Conservation (phyloP, 106 monocot genomes). For the Triglochin maritima region DNA sequence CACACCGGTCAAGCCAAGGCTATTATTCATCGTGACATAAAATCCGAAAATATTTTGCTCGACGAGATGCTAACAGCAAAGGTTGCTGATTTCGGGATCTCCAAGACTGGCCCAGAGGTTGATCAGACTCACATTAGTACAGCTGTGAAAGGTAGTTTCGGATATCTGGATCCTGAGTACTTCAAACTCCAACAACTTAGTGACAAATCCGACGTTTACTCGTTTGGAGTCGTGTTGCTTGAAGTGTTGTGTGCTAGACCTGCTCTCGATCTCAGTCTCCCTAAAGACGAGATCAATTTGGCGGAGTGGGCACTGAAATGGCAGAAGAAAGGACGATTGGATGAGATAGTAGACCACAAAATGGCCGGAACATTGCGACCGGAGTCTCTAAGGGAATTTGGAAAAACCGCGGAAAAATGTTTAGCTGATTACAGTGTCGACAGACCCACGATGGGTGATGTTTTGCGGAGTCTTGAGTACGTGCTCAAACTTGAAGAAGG, state of each 20-base stretch:
- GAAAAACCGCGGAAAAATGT: neutral
- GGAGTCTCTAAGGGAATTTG: neutral
- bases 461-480: neutral
- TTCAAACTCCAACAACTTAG: neutral
- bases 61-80: neutral
- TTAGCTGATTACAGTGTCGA: neutral
- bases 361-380: neutral
- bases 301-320: neutral
- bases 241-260: neutral
- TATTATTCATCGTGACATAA: too few relatives aligned
- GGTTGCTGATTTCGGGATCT: slow-evolving; percentile 14
- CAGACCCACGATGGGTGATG: neutral
- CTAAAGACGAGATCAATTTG: neutral
- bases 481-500: neutral
- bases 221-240: neutral
- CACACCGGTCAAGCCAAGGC: too few relatives aligned
- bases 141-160: neutral
- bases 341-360: neutral
- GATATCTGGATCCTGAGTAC: slow-evolving; percentile 10
- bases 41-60: slow-evolving; percentile 7
- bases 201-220: slow-evolving; percentile 3
- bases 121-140: neutral
- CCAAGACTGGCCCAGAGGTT: neutral
- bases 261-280: neutral
- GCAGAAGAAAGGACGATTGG: neutral